Evolutionary conservation across 495 filamentous ascomycete genomes (phyloP), one percentile per base, ranked within the genome.

Genomic region (Penicillium cosmopolitanum): DNA sequence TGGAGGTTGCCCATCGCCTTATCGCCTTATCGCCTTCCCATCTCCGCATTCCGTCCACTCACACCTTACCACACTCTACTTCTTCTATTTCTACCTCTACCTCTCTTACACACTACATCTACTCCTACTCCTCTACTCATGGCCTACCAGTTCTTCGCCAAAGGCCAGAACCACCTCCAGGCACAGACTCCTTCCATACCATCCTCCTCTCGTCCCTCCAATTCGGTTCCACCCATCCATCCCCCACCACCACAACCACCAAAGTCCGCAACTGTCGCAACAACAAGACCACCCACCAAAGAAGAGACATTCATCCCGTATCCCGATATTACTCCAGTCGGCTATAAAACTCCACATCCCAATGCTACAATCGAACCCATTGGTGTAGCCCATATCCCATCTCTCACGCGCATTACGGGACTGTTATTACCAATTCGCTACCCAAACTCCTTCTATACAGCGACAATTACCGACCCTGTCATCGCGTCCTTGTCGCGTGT

Each of bases 381-480:
- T 56, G 77, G 74, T 12, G 75, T 82, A 5, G 76, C 77, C 28
- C 85, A 93, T 72, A 79, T 97, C 57, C 81, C 89, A 46, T 85
- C 88, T 12, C 81, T 96, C 40, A 88, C 87, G 23, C 86, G 90
- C 42, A 91, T 97, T 59, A 97, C 93, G 65, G 75, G 86, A 40
- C 80, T 96, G 18, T 84, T 96, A 12, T 85, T 98, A 5, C 94
- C 94, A 19, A 89, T 97, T 63, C 83, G 84, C 71, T 98, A 98
- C 69, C 88, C 91, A 0, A 87, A 89, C 66, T 84, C 81, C 35
- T 98, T 98, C 84, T 98, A 96, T 80, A 80, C 82, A 51, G 87
- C 87, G 36, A 89, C 84, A 53, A 80, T 93, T 62, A 78, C 87
- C 6, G 88, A 93, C 28, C 77, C 85, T 6, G 75, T 84, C 19